Conservation (phyloP, 2,329 filamentous ascomycete species). For the Talaromyces atroroseus region DNA sequence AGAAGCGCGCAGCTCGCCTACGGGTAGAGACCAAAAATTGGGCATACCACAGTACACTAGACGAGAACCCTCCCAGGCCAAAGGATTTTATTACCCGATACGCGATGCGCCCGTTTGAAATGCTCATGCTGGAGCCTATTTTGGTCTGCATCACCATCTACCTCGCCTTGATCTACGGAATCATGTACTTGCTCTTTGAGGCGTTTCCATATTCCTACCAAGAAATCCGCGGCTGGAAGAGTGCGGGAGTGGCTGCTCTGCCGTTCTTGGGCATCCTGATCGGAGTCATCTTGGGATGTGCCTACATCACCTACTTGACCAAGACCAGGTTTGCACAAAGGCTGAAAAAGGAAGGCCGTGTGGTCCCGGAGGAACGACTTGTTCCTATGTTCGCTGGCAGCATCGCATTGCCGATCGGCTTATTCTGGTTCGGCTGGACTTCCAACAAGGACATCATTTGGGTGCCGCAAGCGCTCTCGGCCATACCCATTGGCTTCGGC, state of each 20-base stretch:
- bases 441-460: constrained; percentile 38
- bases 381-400: constrained; percentile 43
- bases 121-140: constrained; percentile 44
- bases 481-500: constrained; percentile 40
- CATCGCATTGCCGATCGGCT: constrained; percentile 39
- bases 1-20: constrained; percentile 43
- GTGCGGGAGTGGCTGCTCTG: constrained; percentile 37
- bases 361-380: constrained; percentile 41
- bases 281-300: constrained; percentile 34
- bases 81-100: constrained; percentile 35
- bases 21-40: constrained; percentile 45
- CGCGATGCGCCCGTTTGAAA: constrained; percentile 35
- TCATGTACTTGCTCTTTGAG: constrained; percentile 29
- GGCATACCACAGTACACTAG: constrained; percentile 40
- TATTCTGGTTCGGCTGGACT: constrained; percentile 50
- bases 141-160: constrained; percentile 41
- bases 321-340: constrained; percentile 27
- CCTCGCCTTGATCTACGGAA: constrained; percentile 30
- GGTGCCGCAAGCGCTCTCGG: constrained; percentile 43
- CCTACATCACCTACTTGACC: constrained; percentile 26
- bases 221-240: constrained; percentile 38
- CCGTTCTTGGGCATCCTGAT: constrained; percentile 44
- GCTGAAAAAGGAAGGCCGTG: constrained; percentile 15
- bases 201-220: constrained; percentile 34
- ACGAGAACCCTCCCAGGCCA: constrained; percentile 33